These are phyloP conservation scores for Austroboletus niveus DNA, from an alignment of 1,284 basidiomycete species.

Conservation along the genomic window DNA sequence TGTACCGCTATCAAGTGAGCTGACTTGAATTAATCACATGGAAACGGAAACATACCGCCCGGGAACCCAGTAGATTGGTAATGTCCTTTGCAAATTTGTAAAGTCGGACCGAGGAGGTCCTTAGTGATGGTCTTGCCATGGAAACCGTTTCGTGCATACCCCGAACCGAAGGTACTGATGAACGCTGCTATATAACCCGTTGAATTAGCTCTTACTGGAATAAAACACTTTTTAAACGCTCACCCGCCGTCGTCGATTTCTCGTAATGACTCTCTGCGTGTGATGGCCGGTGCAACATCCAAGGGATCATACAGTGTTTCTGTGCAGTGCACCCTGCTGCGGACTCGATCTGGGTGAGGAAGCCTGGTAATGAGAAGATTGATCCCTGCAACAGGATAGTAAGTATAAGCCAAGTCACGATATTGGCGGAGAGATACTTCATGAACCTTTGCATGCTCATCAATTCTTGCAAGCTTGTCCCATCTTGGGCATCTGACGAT, in stretches of 20 bases:
- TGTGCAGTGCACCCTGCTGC: constrained; percentile 27
- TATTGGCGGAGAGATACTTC: constrained; percentile 7
- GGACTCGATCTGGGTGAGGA: constrained; percentile 9
- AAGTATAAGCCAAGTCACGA: background rate
- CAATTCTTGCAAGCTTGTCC: constrained; percentile 9
- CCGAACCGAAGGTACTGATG: constrained; percentile 7
- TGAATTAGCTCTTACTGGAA: background rate
- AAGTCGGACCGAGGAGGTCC: constrained; percentile 24
- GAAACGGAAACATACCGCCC: background rate
- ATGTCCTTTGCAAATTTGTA: constrained; percentile 31
- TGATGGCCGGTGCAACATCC: constrained; percentile 10
- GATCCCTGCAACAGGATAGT: constrained; percentile 7
- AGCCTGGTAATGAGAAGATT: constrained; percentile 13
- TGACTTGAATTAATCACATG: background rate
- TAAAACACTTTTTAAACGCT: background rate
- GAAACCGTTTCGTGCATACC: constrained; percentile 37
- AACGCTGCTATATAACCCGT: constrained; percentile 22
- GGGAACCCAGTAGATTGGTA: constrained; percentile 1
- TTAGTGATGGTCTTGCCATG: constrained; percentile 22
- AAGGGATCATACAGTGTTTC: constrained; percentile 32
- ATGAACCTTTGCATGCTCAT: constrained; percentile 14
- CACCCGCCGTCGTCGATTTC: constrained; percentile 6
- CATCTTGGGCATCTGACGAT: constrained; percentile 34
- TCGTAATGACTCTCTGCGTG: constrained; percentile 2
- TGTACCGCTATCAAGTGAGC: constrained; percentile 19